Percentiles rank a stretch among this genome's conserved stretches.
phyloP scores from a whole-genome alignment of 2,329 filamentous ascomycete species.

The Fusarium cyanostomum region DNA sequence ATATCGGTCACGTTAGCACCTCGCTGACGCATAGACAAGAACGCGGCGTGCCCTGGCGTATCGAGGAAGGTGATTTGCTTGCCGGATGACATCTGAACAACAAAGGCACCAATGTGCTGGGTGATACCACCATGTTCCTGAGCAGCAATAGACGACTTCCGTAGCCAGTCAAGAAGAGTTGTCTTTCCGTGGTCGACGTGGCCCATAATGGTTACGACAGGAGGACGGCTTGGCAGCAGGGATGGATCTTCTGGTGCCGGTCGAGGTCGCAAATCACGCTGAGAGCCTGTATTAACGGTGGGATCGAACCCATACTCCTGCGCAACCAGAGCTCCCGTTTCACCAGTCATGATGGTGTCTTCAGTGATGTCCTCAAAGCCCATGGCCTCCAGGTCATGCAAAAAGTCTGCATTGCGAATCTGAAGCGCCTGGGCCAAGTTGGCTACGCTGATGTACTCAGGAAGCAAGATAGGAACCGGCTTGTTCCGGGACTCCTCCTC shows the following conservation, averaged over 20 bases:
- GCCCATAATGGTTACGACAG: conserved; percentile 98
- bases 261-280: conserved; percentile 75
- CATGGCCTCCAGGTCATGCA: conserved; percentile 79
- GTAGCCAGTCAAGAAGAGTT: conserved; percentile 90
- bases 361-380: conserved; percentile 87
- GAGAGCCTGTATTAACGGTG: conserved; percentile 72
- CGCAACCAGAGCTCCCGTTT: conserved; percentile 89
- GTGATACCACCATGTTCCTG: conserved; percentile 97
- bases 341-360: conserved; percentile 88
- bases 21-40: conserved; percentile 93
- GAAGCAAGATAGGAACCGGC: conserved; percentile 74
- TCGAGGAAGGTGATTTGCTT: conserved; percentile 96
- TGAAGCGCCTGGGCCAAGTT: conserved; percentile 81
- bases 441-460: conserved; percentile 90
- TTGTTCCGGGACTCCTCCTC: conserved; percentile 54
- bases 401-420: conserved; percentile 75
- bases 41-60: conserved; percentile 95
- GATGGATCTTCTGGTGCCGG: conserved; percentile 75
- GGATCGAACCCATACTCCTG: conserved; percentile 94
- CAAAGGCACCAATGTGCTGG: conserved; percentile 98
- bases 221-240: conserved; percentile 77
- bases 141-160: conserved; percentile 90
- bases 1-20: conserved; percentile 98
- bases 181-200: conserved; percentile 99
- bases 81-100: conserved; percentile 84